Conservation (phyloP, 1,284 basidiomycete genomes). For the Rhodotorula mucilaginosa region DNA sequence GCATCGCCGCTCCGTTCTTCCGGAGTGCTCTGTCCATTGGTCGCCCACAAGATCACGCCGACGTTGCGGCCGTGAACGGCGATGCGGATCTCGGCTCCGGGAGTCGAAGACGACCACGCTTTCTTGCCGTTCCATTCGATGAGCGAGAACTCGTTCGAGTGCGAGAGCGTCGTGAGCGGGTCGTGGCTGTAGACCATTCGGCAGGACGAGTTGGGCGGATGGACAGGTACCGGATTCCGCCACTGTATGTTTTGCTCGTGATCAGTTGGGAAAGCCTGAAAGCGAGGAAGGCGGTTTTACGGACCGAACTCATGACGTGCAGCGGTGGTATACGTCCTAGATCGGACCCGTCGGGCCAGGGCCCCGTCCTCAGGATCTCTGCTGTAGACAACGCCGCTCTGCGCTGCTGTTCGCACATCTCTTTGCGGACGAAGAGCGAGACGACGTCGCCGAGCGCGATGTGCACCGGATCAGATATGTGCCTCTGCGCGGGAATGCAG, state of each 20-base stretch:
- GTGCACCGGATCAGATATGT: conserved; percentile 25
- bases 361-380: background rate
- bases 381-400: background rate
- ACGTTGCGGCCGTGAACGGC: conserved; percentile 21
- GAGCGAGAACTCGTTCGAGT: background rate
- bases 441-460: conserved; percentile 32
- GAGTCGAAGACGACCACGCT: conserved; percentile 15
- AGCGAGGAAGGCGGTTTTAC: background rate
- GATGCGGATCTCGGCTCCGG: conserved; percentile 28
- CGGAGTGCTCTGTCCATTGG: conserved; percentile 6
- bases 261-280: background rate
- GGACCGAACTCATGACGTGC: conserved; percentile 14
- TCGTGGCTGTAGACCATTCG: background rate
- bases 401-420: conserved; percentile 28
- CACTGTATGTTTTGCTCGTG: background rate
- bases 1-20: background rate
- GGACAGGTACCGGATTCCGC: background rate
- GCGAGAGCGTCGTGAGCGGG: background rate
- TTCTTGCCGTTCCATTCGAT: conserved; percentile 21
- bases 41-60: conserved; percentile 31
- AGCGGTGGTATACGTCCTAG: conserved; percentile 20
- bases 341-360: conserved; percentile 27
- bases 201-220: conserved; percentile 21
- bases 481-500: conserved; percentile 10
- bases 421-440: conserved; percentile 30